Base-by-base conservation (phyloP, 2,329 filamentous ascomycete genomes). In the Aspergillus amoenus region DNA sequence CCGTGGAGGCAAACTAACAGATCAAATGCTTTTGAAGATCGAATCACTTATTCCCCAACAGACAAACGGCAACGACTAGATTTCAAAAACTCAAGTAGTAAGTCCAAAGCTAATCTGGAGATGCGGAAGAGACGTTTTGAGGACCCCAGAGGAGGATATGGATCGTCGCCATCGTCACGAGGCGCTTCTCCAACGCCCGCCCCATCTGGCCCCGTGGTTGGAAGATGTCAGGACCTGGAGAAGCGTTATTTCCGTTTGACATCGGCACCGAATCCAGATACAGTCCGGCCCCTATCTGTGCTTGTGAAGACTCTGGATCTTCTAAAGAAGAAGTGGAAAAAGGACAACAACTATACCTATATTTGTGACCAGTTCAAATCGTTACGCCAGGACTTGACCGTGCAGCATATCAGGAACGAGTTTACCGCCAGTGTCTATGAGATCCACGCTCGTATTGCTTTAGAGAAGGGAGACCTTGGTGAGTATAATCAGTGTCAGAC, bases 401-500 rank as follows among this genome's bases (percentile, higher is more conserved):
- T 99, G 55, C 94, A 99, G 77, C 93, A 91, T 70, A 92, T 99
- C 79, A 93, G 91, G 78, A 96, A 92, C 76, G 90, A 95, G 52
- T 97, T 99, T 73, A 97, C 94, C 24, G 93, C 97, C 63, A 89
- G 85, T 61, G 94, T 97, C 47, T 99, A 99, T 77, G 94, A 99
- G 79, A 95, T 93, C 61, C 94, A 99, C 78, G 94, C 93, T 63
- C 88, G 94, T 60, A 97, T 99, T 78, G 94, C 94, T 66, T 82
- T 99, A 77, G 93, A 99, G 78, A 97, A 95, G 84, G 92, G 90
- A 79, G 94, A 99, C 82, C 86, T 97, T 81, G 93, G 94, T 99
- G 94, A 99, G 94, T 99, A 99, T 94, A 99, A 99, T 82, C 94
- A 99, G 84, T 99, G 94, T 78, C 94, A 99, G 82, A 97, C 94